These are phyloP conservation scores for Sarocladiaceae sp. DNA, from an alignment of 2,329 filamentous ascomycete genomes.

Conservation along the genomic window DNA sequence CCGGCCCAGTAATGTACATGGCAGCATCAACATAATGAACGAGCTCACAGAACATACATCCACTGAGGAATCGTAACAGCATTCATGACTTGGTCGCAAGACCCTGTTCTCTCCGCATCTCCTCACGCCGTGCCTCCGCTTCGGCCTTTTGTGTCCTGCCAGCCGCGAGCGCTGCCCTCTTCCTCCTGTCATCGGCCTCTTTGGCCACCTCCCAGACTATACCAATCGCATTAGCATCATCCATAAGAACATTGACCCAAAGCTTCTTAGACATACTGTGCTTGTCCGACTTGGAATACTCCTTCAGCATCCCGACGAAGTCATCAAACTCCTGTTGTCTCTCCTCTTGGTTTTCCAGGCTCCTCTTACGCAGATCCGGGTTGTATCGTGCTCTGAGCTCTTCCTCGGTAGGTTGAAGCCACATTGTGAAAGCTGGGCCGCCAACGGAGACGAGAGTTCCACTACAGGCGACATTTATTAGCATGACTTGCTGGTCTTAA, in stretches of 20 bases:
- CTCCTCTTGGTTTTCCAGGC: conserved; percentile 72
- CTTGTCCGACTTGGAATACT: conserved; percentile 87
- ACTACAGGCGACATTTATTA: conserved; percentile 39
- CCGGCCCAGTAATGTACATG: not conserved
- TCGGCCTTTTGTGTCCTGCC: conserved; percentile 34
- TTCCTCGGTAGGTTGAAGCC: conserved; percentile 79
- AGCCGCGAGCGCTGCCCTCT: conserved; percentile 30
- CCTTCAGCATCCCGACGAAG: conserved; percentile 79
- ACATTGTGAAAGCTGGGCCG: conserved; percentile 79
- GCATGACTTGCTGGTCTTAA: conserved; percentile 12
- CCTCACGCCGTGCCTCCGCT: conserved; percentile 39
- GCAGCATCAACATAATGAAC: not conserved
- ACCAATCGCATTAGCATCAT: not conserved
- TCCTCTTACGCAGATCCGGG: conserved; percentile 86
- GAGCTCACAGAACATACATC: too few species aligned
- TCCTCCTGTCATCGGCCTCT: conserved; percentile 41
- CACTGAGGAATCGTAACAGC: too few species aligned
- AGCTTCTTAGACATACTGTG: conserved; percentile 65
- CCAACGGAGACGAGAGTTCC: conserved; percentile 71
- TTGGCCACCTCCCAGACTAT: conserved; percentile 49
- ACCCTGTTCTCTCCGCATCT: conserved; percentile 46
- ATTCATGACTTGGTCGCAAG: conserved; percentile 30
- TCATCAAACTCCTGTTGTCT: conserved; percentile 83
- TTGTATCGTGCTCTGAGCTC: conserved; percentile 91
- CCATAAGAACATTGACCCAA: too few species aligned